phyloP scores from a whole-genome alignment of 176 grass and related monocot species.

The Triticum urartu region DNA sequence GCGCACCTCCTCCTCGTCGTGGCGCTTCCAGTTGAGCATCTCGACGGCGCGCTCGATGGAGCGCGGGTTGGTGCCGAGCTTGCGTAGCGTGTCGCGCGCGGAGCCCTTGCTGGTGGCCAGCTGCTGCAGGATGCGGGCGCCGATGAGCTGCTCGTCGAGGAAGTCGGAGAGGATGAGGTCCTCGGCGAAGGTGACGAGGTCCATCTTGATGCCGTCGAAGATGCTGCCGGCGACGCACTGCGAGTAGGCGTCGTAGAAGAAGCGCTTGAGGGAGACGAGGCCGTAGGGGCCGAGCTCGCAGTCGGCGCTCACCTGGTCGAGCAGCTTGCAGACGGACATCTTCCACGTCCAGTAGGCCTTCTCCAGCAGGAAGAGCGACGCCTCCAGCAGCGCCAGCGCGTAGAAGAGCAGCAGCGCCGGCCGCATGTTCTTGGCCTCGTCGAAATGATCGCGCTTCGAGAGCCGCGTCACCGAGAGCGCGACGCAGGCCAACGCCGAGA shows the following conservation, averaged over 20 bases:
- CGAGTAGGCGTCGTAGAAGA: slow-evolving; percentile 76
- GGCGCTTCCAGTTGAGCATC: slow-evolving; percentile 53
- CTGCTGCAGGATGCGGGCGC: slow-evolving; percentile 46
- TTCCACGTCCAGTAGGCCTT: slow-evolving; percentile 66
- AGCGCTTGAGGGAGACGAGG: slow-evolving; percentile 45
- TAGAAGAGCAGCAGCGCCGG: slow-evolving; percentile 68
- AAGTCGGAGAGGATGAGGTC: slow-evolving; percentile 56
- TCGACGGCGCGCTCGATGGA: slow-evolving; percentile 47
- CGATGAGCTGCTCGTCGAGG: slow-evolving; percentile 75
- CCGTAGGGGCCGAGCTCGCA: slow-evolving; percentile 51
- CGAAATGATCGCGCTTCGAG: slow-evolving; percentile 2
- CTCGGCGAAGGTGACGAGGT: slow-evolving; percentile 59
- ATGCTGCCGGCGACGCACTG: slow-evolving; percentile 54
- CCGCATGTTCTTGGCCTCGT: background rate
- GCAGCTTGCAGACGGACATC: slow-evolving; percentile 24
- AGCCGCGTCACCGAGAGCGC: slow-evolving; percentile 50
- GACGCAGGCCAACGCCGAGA: slow-evolving; percentile 46
- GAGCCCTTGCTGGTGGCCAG: slow-evolving; percentile 23
- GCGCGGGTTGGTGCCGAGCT: slow-evolving; percentile 39
- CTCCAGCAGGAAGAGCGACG: slow-evolving; percentile 57
- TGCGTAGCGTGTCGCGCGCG: slow-evolving; percentile 38
- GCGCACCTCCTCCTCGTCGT: slow-evolving; percentile 52
- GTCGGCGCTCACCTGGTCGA: slow-evolving; percentile 33
- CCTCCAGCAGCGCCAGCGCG: slow-evolving; percentile 56
- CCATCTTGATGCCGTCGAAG: slow-evolving; percentile 79